phyloP scores from a whole-genome alignment of 768 basidiomycete genomes.

The Leccinum uliginosum region DNA sequence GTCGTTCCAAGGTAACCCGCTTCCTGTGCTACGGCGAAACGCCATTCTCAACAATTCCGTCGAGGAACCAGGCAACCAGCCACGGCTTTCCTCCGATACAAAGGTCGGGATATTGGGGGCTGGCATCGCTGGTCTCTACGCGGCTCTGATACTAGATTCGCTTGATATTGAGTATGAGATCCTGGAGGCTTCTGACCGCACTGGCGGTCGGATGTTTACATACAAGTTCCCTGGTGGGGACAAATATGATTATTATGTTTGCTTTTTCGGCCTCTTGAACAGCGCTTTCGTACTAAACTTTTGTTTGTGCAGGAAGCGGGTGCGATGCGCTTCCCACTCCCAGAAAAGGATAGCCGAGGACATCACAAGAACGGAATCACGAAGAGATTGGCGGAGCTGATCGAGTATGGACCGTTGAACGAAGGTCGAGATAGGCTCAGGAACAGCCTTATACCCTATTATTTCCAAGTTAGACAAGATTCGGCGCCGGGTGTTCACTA shows the following conservation, averaged over 20 bases:
- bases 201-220: slow-evolving; percentile 44
- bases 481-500: slow-evolving; percentile 5
- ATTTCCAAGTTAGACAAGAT: slow-evolving; percentile 9
- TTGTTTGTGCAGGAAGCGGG: slow-evolving; percentile 28
- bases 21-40: too few relatives aligned
- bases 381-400: slow-evolving; percentile 30
- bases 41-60: not conserved
- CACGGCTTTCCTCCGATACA: not conserved
- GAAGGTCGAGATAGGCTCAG: slow-evolving; percentile 10
- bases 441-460: slow-evolving; percentile 22
- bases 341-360: slow-evolving; percentile 11
- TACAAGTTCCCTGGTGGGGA: slow-evolving; percentile 33
- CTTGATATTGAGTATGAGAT: slow-evolving; percentile 42
- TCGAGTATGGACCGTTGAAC: slow-evolving; percentile 25
- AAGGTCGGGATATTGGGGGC: slow-evolving; percentile 22
- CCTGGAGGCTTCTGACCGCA: slow-evolving; percentile 37
- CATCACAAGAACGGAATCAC: slow-evolving; percentile 25
- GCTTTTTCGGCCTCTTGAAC: not conserved
- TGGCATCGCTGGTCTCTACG: slow-evolving; percentile 18
- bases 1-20: too few relatives aligned
- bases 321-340: slow-evolving; percentile 36
- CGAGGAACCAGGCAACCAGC: not conserved
- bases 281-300: not conserved
- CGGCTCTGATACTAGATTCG: too few relatives aligned
- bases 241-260: slow-evolving; percentile 35